Conservation (phyloP, 2,329 filamentous ascomycete genomes). For the Aschersonia sp. region DNA sequence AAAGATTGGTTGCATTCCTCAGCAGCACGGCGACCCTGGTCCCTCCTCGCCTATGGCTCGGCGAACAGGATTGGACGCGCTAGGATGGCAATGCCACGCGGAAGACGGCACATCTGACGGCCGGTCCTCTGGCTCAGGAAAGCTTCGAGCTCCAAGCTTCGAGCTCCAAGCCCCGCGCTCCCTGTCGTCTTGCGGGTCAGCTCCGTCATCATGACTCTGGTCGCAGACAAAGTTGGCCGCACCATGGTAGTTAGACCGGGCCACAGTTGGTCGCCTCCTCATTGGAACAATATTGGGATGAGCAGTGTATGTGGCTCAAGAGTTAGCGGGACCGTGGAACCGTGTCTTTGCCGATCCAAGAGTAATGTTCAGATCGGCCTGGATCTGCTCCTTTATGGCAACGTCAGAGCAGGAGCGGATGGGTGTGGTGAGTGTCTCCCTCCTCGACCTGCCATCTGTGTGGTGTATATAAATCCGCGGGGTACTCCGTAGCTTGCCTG, state of each 20-base stretch:
- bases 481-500: no score
- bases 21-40: no score
- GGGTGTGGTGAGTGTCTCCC: no score
- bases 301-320: slow-evolving; percentile 1
- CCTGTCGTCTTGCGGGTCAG: background rate
- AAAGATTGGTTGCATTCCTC: no score
- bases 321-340: background rate
- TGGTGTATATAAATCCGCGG: no score
- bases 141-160: background rate
- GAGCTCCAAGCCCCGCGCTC: background rate
- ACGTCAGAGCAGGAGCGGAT: background rate
- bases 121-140: background rate
- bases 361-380: background rate
- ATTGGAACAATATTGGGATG: no score
- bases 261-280: background rate
- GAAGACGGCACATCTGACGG: background rate
- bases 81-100: background rate
- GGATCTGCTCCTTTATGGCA: background rate
- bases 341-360: slow-evolving; percentile 1
- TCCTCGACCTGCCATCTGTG: no score
- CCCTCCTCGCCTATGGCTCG: no score
- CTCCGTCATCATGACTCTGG: slow-evolving; percentile 1
- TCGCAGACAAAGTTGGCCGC: slow-evolving; percentile 3
- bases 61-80: no score
- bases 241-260: slow-evolving; percentile 5